Base-by-base conservation (phyloP, 108 stramenopile species). In the Fistulifera pelliculosa region DNA sequence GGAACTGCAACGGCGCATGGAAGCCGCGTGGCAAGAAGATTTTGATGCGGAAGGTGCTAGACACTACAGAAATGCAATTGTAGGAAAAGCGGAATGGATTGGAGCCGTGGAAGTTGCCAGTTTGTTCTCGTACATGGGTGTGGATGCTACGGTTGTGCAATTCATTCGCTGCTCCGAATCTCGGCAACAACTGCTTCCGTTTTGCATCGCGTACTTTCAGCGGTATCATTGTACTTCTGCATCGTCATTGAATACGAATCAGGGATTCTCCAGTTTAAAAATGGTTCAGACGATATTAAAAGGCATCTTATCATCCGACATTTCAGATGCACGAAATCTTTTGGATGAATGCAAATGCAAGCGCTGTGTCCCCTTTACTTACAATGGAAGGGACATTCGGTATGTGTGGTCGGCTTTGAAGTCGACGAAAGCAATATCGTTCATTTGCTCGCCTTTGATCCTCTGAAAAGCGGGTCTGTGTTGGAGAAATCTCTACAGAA, bases 311-410 rank as follows among this genome's bases (percentile, higher is more conserved):
- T 55, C 54, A 18, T 3, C 42, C n/a, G 16, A 22, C 42, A 14
- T 17, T 21, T 16, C 12, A n/a, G n/a, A 55, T 18, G 15, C 40
- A 21, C 4, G 6, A 17, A 45, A 19, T 45, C 44, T 8, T 19
- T 45, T 4, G 7, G 11, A 21, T 6, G 44, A 17, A 19, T 8
- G 44, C 21, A 19, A 4, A 2, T 57, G 56, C 15, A n/a, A 12
- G 4, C 43, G 56, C 15, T 15, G 70, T 5, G 38, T 64, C 17
- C 47, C 74, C 41, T 90, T 16, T 90, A 90, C 52, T 55, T 90
- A 23, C 89, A 90, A 65, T 90, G 89, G 89, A 67, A 81, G 45
- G 89, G 89, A 38, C 89, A 90, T 59, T 82, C 82, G n/a, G 81
- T 90, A 8, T 84, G 83, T 0, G 56, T 90, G 21, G 78, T 85